Percentiles rank a stretch among this genome's conserved stretches.
phyloP scores from a whole-genome alignment of 2,329 filamentous ascomycete genomes.

The Pseudogymnoascus sp. region DNA sequence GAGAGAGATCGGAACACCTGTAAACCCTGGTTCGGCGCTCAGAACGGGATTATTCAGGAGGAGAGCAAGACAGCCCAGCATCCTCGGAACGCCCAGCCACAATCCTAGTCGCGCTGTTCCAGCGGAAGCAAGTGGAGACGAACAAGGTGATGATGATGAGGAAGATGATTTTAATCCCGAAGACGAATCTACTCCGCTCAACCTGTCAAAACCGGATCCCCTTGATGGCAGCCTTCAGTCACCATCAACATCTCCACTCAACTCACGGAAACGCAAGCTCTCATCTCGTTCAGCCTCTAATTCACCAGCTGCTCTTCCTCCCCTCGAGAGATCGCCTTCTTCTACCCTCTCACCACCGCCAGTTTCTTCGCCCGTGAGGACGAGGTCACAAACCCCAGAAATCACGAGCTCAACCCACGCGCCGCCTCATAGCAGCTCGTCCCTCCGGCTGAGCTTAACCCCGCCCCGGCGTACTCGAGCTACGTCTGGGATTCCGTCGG shows the following conservation, averaged over 20 bases:
- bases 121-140: constrained; percentile 31
- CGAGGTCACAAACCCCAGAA: constrained; percentile 19
- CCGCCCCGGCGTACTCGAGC: background rate
- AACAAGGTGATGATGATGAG: constrained; percentile 33
- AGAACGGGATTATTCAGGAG: constrained; percentile 51
- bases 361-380: constrained; percentile 8
- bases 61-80: constrained; percentile 52
- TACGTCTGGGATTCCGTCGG: background rate
- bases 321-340: constrained; percentile 10
- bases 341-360: background rate
- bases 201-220: constrained; percentile 37
- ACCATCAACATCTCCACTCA: constrained; percentile 28
- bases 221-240: constrained; percentile 23
- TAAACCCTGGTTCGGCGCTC: constrained; percentile 30
- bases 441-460: constrained; percentile 9
- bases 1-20: constrained; percentile 16
- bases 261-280: constrained; percentile 47
- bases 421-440: constrained; percentile 27
- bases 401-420: constrained; percentile 28
- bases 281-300: constrained; percentile 24
- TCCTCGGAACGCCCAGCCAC: constrained; percentile 36
- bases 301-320: constrained; percentile 19
- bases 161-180: constrained; percentile 51
- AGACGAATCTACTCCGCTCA: constrained; percentile 59
- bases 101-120: background rate